Evolutionary conservation across 306 rosid species (phyloP).

Genomic region (Fagus sylvatica): DNA sequence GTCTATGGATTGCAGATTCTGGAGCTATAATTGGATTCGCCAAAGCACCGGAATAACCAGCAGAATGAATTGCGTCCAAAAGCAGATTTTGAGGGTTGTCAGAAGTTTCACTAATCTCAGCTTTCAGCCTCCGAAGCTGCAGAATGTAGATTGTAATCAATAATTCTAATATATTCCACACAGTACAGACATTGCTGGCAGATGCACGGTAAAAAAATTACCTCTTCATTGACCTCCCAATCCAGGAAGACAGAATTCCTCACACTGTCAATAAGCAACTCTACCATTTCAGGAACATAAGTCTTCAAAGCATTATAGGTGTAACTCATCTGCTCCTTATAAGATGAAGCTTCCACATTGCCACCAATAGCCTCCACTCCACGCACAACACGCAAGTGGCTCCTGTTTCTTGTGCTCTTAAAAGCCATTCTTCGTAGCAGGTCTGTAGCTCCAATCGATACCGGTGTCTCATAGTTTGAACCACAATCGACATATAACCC

Average conservation of each 20-base stretch:
- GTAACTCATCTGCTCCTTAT: constrained; percentile 94
- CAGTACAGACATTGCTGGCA: not conserved
- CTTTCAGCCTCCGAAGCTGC: constrained; percentile 76
- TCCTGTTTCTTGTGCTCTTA: constrained; percentile 78
- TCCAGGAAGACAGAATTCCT: constrained; percentile 86
- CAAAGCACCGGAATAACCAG: constrained; percentile 86
- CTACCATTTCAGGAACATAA: constrained; percentile 89
- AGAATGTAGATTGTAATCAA: constrained; percentile 1
- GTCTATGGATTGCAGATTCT: constrained; percentile 58
- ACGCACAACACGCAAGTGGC: constrained; percentile 81
- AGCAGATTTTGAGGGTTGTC: constrained; percentile 81
- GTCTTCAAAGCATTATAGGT: constrained; percentile 86
- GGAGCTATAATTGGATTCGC: constrained; percentile 84
- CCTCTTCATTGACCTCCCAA: constrained; percentile 97
- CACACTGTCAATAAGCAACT: constrained; percentile 75
- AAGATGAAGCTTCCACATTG: constrained; percentile 78
- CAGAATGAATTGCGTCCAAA: constrained; percentile 83
- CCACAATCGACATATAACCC: constrained; percentile 83
- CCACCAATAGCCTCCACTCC: constrained; percentile 98
- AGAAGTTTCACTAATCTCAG: constrained; percentile 75
- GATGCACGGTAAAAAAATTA: constrained; percentile 21
- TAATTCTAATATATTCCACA: not conserved
- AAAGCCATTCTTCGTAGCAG: constrained; percentile 90
- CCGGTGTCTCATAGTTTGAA: constrained; percentile 76
- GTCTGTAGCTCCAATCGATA: constrained; percentile 74